Base-by-base conservation (phyloP, 2,329 filamentous ascomycete species). In the Trichothecium roseum region DNA sequence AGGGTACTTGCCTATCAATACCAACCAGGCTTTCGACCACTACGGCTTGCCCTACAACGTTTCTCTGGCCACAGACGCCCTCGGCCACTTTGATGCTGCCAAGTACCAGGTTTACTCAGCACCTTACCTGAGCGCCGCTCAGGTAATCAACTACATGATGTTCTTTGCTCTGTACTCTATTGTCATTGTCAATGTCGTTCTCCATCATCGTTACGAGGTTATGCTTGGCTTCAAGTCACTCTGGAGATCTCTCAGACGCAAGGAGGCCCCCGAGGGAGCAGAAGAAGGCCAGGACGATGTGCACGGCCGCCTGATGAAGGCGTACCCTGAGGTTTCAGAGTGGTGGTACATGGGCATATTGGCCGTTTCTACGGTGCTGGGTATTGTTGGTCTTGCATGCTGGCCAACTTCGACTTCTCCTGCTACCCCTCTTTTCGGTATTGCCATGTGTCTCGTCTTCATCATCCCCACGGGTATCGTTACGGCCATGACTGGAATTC, bases 1-100 rank as follows among this genome's bases (percentile, higher is more conserved):
- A 10, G 62, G 54, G 1, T 66, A 62, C 40, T 49, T 68, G 28
- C 64, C 64, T 29, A 64, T 67, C 53, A 67, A 67, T 49, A 61
- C 58, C 3, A 57, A 54, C 12, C 47, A 53, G 0, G 57, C 60
- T 1, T 67, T 60, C 36, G 60, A 58, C 42, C 66, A 67, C 42
- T 53, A 60, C 34, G 62, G 54, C 10, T 57, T 51, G 2, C 41
- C 49, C 0, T 68, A 63, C 43, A 44, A 52, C 13, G 54, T 62
- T 3, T 39, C 38, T 10, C 50, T 55, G 27, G 57, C 52, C 5
- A 53, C 63, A 5, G 50, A 61, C 9, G 46, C 54, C 8, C 49
- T 59, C 40, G 60, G 62, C 38, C 52, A 48, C 36, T 51, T 66
- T 12, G 53, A 64, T 42, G 39, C 51, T n/a, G 42, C 45, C 0